Conservation (phyloP, 805 yeast genomes). For the Candida dendrica region DNA sequence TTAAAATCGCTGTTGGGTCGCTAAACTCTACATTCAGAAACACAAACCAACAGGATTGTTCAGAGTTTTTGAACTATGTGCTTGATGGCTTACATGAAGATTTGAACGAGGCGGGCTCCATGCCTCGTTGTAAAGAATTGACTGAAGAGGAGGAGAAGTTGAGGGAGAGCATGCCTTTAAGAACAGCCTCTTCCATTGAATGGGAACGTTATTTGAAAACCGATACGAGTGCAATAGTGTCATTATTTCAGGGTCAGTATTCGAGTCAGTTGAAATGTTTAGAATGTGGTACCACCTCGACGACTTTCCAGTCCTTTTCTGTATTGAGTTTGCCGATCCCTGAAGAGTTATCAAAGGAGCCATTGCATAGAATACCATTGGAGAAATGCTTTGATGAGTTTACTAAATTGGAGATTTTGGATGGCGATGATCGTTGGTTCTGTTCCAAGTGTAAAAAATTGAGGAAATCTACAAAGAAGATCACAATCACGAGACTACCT, state of each 20-base stretch:
- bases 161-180: slow-evolving; percentile 65
- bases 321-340: slow-evolving; percentile 79
- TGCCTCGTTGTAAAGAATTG: slow-evolving; percentile 48
- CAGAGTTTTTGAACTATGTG: slow-evolving; percentile 70
- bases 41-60: slow-evolving; percentile 77
- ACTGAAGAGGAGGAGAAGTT: slow-evolving; percentile 64
- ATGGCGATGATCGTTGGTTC: slow-evolving; percentile 75
- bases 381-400: slow-evolving; percentile 72
- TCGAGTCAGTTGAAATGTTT: slow-evolving; percentile 71
- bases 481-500: slow-evolving; percentile 74
- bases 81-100: slow-evolving; percentile 81
- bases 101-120: slow-evolving; percentile 58
- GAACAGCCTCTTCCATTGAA: slow-evolving; percentile 80
- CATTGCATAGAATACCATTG: slow-evolving; percentile 26
- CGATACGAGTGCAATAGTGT: slow-evolving; percentile 74
- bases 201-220: slow-evolving; percentile 84
- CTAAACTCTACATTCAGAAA: slow-evolving; percentile 59
- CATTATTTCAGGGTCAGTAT: slow-evolving; percentile 84
- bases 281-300: slow-evolving; percentile 68
- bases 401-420: slow-evolving; percentile 65
- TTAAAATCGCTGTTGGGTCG: slow-evolving; percentile 63
- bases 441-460: slow-evolving; percentile 69
- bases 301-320: slow-evolving; percentile 80
- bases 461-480: slow-evolving; percentile 58
- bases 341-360: slow-evolving; percentile 24